Base-by-base conservation (phyloP, 2,329 filamentous ascomycete species). In the Coniochaeta prunicola region DNA sequence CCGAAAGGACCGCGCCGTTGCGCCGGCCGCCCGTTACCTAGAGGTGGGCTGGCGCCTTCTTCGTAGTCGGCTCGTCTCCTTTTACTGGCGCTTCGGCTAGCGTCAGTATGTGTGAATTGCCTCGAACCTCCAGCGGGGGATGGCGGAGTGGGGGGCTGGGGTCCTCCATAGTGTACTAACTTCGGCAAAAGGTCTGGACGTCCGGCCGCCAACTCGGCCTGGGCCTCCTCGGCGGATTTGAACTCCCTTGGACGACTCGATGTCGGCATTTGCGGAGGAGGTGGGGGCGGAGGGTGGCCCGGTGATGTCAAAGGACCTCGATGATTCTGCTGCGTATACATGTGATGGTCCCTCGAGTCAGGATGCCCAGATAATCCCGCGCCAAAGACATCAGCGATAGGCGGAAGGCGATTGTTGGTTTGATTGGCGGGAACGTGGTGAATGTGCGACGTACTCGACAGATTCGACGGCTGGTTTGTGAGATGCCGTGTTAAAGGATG, bases 161-260 rank as follows among this genome's bases (percentile, higher is more conserved):
- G 91, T 53, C 92, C 91, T 40, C 90, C 91, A 71, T 99, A 99
- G 74, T 97, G 94, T 15, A 99, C 91, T 59, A 97, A 85, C 73
- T 93, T 94, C 24, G 94, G 94, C 56, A 97, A 80, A 15, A 97
- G 80, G 60, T 99, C 94, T 59, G 96, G 89, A 59, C 94, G 86
- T n/a, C 94, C 94, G 56, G 91, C 92, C 5, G 92, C 88, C 62
- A 99, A 76, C 63, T 94, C 91, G 59, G 91, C 90, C 61, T 97
- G 92, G 2, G 91, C 94, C 70, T 99, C 94, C 72, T 99, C 94
- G 13, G 94, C 94, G 3, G 93, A 97, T 67, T 92, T 90, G 74
- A 96, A 97, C 70, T 97, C 94, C 59, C 93, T 84, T 12, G 87
- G 80, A 60, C 93, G 85, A 1, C 80, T 80, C 9, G 82, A 82